phyloP scores from a whole-genome alignment of 148 eudicot species.

The Rhododendron ovatum region DNA sequence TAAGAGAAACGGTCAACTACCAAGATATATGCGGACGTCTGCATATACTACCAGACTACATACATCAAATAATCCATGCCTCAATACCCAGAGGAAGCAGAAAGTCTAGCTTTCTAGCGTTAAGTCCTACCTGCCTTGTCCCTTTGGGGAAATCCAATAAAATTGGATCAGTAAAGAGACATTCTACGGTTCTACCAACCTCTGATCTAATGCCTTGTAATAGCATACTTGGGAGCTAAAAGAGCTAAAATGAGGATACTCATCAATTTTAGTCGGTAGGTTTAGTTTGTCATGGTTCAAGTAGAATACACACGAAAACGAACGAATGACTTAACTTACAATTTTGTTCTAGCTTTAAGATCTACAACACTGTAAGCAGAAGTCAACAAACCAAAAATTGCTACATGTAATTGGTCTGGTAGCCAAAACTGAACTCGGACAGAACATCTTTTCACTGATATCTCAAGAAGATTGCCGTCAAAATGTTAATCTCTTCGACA shows the following conservation, averaged over 20 bases:
- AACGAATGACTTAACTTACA: constrained; percentile 23
- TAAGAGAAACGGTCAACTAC: not conserved
- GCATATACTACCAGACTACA: not conserved
- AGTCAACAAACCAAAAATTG: constrained; percentile 67
- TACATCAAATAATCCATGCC: not conserved
- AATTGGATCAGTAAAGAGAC: too few species aligned
- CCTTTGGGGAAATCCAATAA: too few species aligned
- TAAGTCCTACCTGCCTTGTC: not conserved
- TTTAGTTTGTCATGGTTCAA: too few species aligned
- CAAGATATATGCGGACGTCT: not conserved
- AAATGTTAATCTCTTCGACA: too few species aligned
- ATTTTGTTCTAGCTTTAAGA: constrained; percentile 52
- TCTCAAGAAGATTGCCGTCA: too few species aligned
- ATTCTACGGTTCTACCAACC: too few species aligned
- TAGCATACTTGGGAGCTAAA: too few species aligned
- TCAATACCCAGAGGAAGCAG: not conserved
- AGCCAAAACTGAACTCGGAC: constrained; percentile 63
- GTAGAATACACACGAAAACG: too few species aligned
- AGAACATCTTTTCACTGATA: constrained; percentile 63
- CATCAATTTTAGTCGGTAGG: too few species aligned
- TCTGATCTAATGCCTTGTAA: too few species aligned
- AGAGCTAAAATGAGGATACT: too few species aligned
- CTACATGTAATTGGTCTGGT: constrained; percentile 54
- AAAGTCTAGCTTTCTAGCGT: not conserved
- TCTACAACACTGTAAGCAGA: constrained; percentile 58